Evolutionary conservation across 257 asterid species (phyloP).

Genomic region (Fraxinus americana): DNA sequence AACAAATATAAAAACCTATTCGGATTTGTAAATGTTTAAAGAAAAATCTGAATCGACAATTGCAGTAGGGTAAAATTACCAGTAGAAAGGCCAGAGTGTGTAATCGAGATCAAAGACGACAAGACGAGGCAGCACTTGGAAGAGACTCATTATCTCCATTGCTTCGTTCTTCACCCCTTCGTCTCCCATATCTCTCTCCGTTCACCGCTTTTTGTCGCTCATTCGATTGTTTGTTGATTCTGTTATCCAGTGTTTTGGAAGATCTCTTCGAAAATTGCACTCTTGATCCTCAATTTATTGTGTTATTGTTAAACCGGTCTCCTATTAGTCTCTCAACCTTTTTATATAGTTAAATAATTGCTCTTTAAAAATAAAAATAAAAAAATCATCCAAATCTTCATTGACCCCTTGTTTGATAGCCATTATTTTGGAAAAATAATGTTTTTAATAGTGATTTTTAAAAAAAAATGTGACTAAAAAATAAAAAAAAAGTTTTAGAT

Average conservation of each 20-base stretch:
- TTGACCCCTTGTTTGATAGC: too few relatives aligned
- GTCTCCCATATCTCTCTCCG: conserved; percentile 66
- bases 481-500: too few relatives aligned
- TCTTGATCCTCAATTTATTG: not conserved
- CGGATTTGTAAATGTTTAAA: not conserved
- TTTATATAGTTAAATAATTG: not conserved
- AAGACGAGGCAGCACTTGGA: conserved; percentile 82
- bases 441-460: too few relatives aligned
- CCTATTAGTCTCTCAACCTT: not conserved
- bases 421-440: too few relatives aligned
- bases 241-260: not conserved
- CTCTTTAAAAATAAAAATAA: too few relatives aligned
- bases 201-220: not conserved
- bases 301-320: not conserved
- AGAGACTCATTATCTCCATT: conserved; percentile 68
- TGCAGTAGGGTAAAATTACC: conserved; percentile 30
- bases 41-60: not conserved
- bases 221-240: not conserved
- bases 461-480: too few relatives aligned
- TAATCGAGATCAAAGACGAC: conserved; percentile 89
- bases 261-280: not conserved
- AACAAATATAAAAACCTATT: not conserved
- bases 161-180: conserved; percentile 87
- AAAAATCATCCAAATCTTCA: too few relatives aligned
- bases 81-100: conserved; percentile 75